Conservation (phyloP, 2,329 filamentous ascomycete genomes). For the Penicillium oxalicum region DNA sequence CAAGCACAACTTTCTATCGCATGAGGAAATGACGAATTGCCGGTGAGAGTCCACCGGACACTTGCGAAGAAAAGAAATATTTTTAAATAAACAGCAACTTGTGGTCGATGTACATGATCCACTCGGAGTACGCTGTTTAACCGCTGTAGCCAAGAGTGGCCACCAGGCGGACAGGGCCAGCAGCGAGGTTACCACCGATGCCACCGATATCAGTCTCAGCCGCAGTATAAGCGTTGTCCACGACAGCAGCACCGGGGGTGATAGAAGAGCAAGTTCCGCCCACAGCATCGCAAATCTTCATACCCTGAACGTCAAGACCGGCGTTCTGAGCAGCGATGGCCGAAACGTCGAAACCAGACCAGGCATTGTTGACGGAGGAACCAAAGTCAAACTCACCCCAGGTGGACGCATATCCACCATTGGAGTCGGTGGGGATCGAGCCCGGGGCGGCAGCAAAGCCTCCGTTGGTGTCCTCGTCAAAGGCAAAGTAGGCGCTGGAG, state of each 20-base stretch:
- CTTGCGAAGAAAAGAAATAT: no score
- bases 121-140: no score
- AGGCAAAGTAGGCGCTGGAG: conserved; percentile 31
- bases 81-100: no score
- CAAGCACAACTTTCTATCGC: no score
- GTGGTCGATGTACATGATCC: no score
- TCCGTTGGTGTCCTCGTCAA: conserved; percentile 32
- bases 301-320: conserved; percentile 27
- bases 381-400: conserved; percentile 33
- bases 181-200: conserved; percentile 29
- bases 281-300: conserved; percentile 30
- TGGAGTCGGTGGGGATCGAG: conserved; percentile 20
- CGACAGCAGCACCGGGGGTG: conserved; percentile 18
- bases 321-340: conserved; percentile 29
- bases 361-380: conserved; percentile 21
- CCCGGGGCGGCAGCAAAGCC: conserved; percentile 26
- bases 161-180: conserved; percentile 20
- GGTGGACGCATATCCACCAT: conserved; percentile 25
- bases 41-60: no score
- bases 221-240: conserved; percentile 30
- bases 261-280: conserved; percentile 27
- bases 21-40: no score
- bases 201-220: conserved; percentile 25
- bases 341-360: conserved; percentile 31
- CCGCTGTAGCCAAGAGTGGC: conserved; percentile 21